A percentile compares a stretch with the other conserved stretches of the same genome.
These are phyloP conservation scores for Pneumocystis carinii DNA, from an alignment of 1,139 yeast species.

Conservation along the genomic window DNA sequence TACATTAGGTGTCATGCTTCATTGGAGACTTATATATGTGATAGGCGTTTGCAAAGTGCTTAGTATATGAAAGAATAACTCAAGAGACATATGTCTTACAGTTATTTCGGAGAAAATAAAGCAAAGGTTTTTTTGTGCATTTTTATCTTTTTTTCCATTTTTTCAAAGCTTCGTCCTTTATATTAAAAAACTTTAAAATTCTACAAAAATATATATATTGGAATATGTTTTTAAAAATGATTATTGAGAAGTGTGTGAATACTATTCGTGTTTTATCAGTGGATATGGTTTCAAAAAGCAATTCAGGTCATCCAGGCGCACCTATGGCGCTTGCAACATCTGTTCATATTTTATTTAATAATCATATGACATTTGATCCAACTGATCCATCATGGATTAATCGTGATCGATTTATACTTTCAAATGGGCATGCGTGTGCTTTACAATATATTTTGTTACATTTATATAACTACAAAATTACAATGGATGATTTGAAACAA, in stretches of 20 bases:
- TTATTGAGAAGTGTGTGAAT: constrained; percentile 46
- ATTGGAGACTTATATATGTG: too few species aligned
- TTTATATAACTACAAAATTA: constrained; percentile 67
- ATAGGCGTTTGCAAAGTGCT: too few species aligned
- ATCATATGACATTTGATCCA: constrained; percentile 71
- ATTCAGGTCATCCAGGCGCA: constrained; percentile 98
- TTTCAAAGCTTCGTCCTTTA: too few species aligned
- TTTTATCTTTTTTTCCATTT: too few species aligned
- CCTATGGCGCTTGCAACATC: constrained; percentile 96
- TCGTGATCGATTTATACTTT: constrained; percentile 88
- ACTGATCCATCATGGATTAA: constrained; percentile 82
- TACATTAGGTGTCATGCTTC: too few species aligned
- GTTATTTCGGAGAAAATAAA: too few species aligned
- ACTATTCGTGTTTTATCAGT: constrained; percentile 68
- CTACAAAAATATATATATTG: too few species aligned
- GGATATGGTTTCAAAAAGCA: constrained; percentile 77
- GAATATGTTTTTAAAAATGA: neutral
- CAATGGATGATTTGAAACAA: constrained; percentile 73
- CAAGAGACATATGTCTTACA: too few species aligned
- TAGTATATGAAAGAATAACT: too few species aligned
- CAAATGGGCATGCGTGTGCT: constrained; percentile 97
- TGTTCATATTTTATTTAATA: constrained; percentile 59
- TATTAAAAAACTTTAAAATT: too few species aligned
- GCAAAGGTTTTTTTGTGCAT: too few species aligned
- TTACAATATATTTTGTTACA: constrained; percentile 74